Evolutionary conservation across 2,329 filamentous ascomycete genomes (phyloP).

Genomic region (Neocatenulostroma microsporum): DNA sequence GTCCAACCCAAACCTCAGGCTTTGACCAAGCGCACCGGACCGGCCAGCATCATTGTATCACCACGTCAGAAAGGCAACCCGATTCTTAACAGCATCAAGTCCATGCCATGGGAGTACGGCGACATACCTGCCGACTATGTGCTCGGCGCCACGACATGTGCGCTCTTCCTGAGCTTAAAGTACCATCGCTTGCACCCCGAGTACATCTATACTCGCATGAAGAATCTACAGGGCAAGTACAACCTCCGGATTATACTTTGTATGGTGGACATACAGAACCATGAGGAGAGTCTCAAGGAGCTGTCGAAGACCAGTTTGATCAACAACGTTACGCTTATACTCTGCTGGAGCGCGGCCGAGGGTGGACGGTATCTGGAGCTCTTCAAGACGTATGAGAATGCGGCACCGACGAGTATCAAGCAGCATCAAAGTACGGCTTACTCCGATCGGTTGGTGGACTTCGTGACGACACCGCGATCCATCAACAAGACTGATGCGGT

Average conservation of each 20-base stretch:
- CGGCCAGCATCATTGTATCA: constrained; percentile 80
- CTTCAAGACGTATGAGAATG: constrained; percentile 90
- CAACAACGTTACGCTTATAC: constrained; percentile 83
- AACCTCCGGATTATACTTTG: constrained; percentile 76
- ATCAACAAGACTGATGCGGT: constrained; percentile 95
- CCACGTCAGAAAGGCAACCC: constrained; percentile 93
- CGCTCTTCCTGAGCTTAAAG: constrained; percentile 87
- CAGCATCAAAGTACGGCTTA: constrained; percentile 79
- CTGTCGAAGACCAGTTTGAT: constrained; percentile 86
- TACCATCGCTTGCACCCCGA: constrained; percentile 96
- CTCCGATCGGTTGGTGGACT: constrained; percentile 79
- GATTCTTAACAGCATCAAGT: constrained; percentile 71
- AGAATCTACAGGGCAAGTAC: constrained; percentile 75
- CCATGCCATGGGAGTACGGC: constrained; percentile 89
- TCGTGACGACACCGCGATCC: constrained; percentile 79
- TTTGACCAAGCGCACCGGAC: constrained; percentile 57
- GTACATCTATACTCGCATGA: constrained; percentile 93
- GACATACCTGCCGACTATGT: constrained; percentile 95
- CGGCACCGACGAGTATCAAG: constrained; percentile 71
- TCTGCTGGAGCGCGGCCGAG: constrained; percentile 92
- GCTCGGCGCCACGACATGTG: constrained; percentile 77
- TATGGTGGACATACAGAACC: constrained; percentile 92
- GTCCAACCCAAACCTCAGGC: constrained; percentile 78
- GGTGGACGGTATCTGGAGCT: constrained; percentile 89
- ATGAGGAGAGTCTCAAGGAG: constrained; percentile 82